These are phyloP conservation scores for Phytophthora constricta DNA, from an alignment of 352 stramenopile species.

Conservation along the genomic window DNA sequence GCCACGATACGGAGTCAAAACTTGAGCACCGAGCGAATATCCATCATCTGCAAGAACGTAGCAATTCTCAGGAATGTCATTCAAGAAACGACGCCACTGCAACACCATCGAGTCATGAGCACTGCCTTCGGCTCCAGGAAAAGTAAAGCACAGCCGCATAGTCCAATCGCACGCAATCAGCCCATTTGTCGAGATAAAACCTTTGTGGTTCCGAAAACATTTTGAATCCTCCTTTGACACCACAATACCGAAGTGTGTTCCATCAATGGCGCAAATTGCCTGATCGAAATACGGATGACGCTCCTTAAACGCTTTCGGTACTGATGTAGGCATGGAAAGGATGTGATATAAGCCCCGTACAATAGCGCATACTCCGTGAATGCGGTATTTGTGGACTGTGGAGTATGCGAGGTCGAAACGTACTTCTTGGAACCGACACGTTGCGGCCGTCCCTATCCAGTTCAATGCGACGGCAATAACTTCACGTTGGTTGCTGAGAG, in stretches of 20 bases:
- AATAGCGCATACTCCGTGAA: neutral
- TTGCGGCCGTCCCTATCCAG: slow-evolving; percentile 4
- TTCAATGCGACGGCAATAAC: neutral
- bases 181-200: neutral
- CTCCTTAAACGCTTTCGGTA: neutral
- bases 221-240: neutral
- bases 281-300: neutral
- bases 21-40: neutral
- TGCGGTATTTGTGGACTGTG: slow-evolving; percentile 7
- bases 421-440: slow-evolving; percentile 6
- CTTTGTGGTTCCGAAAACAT: slow-evolving; percentile 4
- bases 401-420: slow-evolving; percentile 4
- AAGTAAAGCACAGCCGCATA: neutral
- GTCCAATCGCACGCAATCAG: neutral
- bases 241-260: neutral
- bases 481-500: neutral
- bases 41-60: slow-evolving; percentile 2
- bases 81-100: neutral
- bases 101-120: neutral
- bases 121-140: neutral
- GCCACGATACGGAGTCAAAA: slow-evolving; percentile 2
- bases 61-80: neutral
- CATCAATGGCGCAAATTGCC: neutral
- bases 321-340: neutral
- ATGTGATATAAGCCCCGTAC: neutral